These are phyloP conservation scores for Chrysanthemum seticuspe DNA, from an alignment of 129 eudicot species.

Conservation along the genomic window DNA sequence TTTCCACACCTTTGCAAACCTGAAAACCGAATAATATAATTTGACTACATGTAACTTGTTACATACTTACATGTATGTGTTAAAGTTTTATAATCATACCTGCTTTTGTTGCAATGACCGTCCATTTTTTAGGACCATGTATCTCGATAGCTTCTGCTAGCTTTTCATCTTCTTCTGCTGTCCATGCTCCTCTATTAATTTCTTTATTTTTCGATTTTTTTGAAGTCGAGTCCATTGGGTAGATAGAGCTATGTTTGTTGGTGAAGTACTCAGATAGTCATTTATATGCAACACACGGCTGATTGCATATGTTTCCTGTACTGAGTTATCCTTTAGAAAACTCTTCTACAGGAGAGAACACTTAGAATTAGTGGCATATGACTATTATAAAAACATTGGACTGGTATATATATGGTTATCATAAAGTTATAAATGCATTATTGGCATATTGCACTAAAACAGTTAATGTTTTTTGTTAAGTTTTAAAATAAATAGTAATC, in stretches of 20 bases:
- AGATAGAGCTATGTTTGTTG: constrained; percentile 17
- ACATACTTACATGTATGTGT: not conserved
- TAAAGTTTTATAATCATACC: constrained; percentile 26
- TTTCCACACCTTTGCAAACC: constrained; percentile 42
- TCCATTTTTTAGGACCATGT: constrained; percentile 42
- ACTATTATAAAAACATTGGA: not conserved
- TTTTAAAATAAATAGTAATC: not conserved
- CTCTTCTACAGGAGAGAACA: constrained; percentile 21
- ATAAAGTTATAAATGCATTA: constrained; percentile 2
- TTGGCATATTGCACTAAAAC: not conserved
- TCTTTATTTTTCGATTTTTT: constrained; percentile 23
- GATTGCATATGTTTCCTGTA: constrained; percentile 17
- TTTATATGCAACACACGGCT: constrained; percentile 16
- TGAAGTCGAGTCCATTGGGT: constrained; percentile 22
- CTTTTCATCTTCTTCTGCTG: constrained; percentile 44
- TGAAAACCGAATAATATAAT: constrained; percentile 15
- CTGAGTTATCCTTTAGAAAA: not conserved
- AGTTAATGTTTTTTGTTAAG: not conserved
- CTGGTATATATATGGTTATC: not conserved
- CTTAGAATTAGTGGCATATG: constrained; percentile 3
- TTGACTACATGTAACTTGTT: not conserved
- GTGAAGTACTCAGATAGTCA: constrained; percentile 12
- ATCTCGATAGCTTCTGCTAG: constrained; percentile 40
- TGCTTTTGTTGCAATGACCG: constrained; percentile 40
- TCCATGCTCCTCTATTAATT: constrained; percentile 42